Evolutionary conservation across 108 stramenopile species (phyloP).

Genomic region (Cyclotella atomus): DNA sequence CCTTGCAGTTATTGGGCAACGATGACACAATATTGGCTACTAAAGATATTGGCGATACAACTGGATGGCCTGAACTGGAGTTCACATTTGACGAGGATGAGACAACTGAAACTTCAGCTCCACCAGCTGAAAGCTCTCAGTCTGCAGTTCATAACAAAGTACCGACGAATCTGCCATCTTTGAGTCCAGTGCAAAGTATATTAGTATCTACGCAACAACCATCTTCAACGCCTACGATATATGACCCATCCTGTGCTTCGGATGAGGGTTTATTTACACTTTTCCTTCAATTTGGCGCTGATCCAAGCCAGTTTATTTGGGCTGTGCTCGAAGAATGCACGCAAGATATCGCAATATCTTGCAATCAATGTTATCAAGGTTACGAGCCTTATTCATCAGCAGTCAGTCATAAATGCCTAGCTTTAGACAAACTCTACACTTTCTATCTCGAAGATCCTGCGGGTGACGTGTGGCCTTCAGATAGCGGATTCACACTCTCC

Average conservation of each 20-base stretch:
- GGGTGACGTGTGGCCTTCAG: background rate
- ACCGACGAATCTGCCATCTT: background rate
- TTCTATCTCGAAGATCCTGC: background rate
- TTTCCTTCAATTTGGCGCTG: background rate
- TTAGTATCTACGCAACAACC: background rate
- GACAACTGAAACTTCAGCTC: background rate
- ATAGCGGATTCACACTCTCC: background rate
- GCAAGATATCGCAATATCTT: background rate
- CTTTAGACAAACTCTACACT: background rate
- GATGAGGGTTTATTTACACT: background rate
- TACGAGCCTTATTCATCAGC: background rate
- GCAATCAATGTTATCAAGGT: background rate
- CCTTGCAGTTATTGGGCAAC: background rate
- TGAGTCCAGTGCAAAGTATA: constrained; percentile 1
- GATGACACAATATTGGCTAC: background rate
- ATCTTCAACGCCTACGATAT: background rate
- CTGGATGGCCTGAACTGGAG: background rate
- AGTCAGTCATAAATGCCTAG: background rate
- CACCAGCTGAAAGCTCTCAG: no score
- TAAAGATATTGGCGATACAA: background rate
- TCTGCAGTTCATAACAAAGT: no score
- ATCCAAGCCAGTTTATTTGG: background rate
- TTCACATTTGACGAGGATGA: background rate
- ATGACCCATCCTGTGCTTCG: background rate
- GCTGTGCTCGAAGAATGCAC: background rate